Evolutionary conservation across 2,329 filamentous ascomycete genomes (phyloP), one percentile per base, ranked within the genome.

Genomic region (Penicillium brevicompactum): DNA sequence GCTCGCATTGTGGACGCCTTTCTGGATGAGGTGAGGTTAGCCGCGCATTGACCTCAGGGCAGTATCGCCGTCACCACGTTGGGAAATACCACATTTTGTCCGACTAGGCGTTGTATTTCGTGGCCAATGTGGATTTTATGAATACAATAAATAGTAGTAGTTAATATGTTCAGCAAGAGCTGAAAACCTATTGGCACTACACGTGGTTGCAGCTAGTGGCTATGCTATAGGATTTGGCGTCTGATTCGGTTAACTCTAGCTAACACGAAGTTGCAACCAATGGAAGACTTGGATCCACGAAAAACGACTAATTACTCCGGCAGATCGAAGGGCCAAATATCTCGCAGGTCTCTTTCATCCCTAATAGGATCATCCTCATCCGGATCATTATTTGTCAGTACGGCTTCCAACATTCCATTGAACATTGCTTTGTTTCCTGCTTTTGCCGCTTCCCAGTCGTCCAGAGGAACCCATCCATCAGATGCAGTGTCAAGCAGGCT

Each of bases 1-100:
- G 82, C 82, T 60, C 76, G 78, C 82, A 86, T 87, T 22, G 51
- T 78, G 4, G 66, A 58, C 7, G 5, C 21, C 34, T n/a, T 37
- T 37, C 5, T 13, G 9, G 51, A 44, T 37, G 13, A 14, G 13
- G 34, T 37, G 34, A 37, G 34, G 34, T 37, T 37, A 14, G 13
- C 34, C 34, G 34, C 34, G 34, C 34, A 37, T n/a, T 37, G 34
- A 37, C 34, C 13, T 37, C 7, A 27, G n/a, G n/a, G n/a, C n/a
- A n/a, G n/a, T n/a, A 27, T 27, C 7, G 24, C 24, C 24, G 24
- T 27, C 24, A 27, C 24, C 24, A 27, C 24, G 5, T 7, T 5
- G 5, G n/a, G 24, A 27, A 27, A 7, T 27, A 27, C 5, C 7
- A 7, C 24, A 27, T 27, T 27, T 27, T 27, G 24, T 2, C 24